Evolutionary conservation across 306 rosid genomes (phyloP).

Genomic region (Vicia sativa): DNA sequence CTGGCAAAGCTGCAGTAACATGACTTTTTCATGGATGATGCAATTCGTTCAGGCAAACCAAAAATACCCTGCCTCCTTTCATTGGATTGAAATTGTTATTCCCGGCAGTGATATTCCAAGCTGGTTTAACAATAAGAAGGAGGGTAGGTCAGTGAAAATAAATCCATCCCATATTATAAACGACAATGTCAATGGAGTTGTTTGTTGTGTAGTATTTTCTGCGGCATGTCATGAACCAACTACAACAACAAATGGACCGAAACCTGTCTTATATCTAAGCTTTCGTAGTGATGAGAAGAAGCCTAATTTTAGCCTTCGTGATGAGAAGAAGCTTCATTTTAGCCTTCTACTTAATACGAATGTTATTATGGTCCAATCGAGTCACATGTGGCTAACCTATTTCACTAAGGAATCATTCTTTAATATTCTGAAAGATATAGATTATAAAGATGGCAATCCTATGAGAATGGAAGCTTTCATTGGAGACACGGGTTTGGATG

Average conservation of each 20-base stretch:
- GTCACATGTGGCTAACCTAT: background rate
- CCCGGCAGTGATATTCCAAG: constrained; percentile 3
- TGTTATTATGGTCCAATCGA: background rate
- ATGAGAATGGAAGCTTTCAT: background rate
- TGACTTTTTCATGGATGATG: constrained; percentile 6
- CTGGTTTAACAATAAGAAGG: constrained; percentile 2
- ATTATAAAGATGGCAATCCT: background rate
- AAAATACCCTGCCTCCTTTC: background rate
- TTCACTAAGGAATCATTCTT: background rate
- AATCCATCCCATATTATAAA: background rate
- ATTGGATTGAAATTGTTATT: background rate
- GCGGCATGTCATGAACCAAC: background rate
- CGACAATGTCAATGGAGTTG: constrained; percentile 7
- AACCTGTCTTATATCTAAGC: background rate
- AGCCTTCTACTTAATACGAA: background rate
- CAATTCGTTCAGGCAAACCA: background rate
- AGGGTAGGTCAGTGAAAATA: background rate
- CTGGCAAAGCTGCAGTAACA: background rate
- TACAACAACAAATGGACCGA: background rate
- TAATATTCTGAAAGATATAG: background rate
- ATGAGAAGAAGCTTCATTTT: no score
- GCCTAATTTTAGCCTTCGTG: no score
- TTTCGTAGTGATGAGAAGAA: no score
- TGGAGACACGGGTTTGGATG: background rate
- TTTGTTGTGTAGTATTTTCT: constrained; percentile 10